Evolutionary conservation across 768 basidiomycete species (phyloP).

Genomic region (Russula olivacea): DNA sequence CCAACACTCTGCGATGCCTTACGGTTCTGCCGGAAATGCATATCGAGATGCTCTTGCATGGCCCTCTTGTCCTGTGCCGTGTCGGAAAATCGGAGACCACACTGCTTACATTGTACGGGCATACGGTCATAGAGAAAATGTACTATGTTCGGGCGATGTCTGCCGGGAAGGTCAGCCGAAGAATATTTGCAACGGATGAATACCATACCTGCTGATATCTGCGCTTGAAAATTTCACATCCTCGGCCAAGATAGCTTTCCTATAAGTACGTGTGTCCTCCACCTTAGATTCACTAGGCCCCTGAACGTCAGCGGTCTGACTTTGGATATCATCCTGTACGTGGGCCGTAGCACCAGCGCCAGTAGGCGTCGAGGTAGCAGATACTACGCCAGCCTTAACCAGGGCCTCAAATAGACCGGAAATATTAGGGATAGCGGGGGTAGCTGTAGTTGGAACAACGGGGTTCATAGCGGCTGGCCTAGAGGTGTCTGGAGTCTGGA

Average conservation of each 20-base stretch:
- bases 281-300: slow-evolving; percentile 37
- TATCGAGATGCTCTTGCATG: slow-evolving; percentile 87
- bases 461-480: slow-evolving; percentile 27
- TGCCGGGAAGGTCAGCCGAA: slow-evolving; percentile 28
- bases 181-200: background rate
- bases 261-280: slow-evolving; percentile 52
- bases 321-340: background rate
- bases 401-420: slow-evolving; percentile 59
- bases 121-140: slow-evolving; percentile 71
- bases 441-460: slow-evolving; percentile 24
- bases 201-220: slow-evolving; percentile 62
- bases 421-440: slow-evolving; percentile 35
- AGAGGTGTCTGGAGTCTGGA: slow-evolving; percentile 6
- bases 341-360: slow-evolving; percentile 41
- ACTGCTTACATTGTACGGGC: slow-evolving; percentile 86
- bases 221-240: slow-evolving; percentile 55
- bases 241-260: slow-evolving; percentile 52
- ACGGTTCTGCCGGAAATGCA: slow-evolving; percentile 93
- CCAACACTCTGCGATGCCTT: slow-evolving; percentile 73
- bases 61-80: slow-evolving; percentile 62
- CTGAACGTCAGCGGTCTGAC: slow-evolving; percentile 33
- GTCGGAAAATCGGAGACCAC: slow-evolving; percentile 81
- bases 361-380: slow-evolving; percentile 46
- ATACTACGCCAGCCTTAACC: slow-evolving; percentile 73
- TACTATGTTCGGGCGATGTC: slow-evolving; percentile 54